Percentiles rank a stretch among this genome's conserved stretches.
Conservation (phyloP, 2,329 filamentous ascomycete genomes). For the Coleophoma crateriformis region DNA sequence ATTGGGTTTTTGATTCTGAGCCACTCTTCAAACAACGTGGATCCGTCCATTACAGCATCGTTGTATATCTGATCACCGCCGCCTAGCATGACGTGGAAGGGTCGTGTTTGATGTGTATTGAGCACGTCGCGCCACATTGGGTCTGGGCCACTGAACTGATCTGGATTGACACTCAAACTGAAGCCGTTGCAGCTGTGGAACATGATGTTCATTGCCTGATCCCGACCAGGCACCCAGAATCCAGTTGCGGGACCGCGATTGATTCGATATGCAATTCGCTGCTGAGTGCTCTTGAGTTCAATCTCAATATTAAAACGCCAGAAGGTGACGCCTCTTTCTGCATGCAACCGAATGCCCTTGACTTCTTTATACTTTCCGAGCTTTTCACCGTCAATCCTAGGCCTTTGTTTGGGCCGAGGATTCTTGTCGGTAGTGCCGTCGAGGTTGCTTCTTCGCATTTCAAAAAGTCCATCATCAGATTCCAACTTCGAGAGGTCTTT, state of each 20-base stretch:
- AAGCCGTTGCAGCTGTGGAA: conserved; percentile 98
- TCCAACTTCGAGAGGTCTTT: conserved; percentile 76
- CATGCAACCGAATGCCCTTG: conserved; percentile 73
- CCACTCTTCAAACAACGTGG: conserved; percentile 77
- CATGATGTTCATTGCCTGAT: conserved; percentile 95
- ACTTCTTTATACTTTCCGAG: conserved; percentile 78
- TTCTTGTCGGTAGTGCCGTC: conserved; percentile 45
- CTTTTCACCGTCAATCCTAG: conserved; percentile 70
- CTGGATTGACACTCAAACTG: conserved; percentile 69
- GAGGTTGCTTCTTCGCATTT: conserved; percentile 52
- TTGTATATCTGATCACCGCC: conserved; percentile 98
- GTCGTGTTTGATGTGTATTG: conserved; percentile 82
- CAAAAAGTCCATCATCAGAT: conserved; percentile 77
- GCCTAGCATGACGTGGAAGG: conserved; percentile 97
- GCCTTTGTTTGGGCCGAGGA: conserved; percentile 47
- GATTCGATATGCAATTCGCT: conserved; percentile 91
- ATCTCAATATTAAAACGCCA: conserved; percentile 97
- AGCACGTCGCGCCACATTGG: conserved; percentile 95
- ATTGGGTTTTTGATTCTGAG: conserved; percentile 71
- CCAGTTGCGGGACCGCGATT: conserved; percentile 83
- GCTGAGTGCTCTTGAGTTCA: conserved; percentile 71
- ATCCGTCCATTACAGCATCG: conserved; percentile 73
- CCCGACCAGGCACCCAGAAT: conserved; percentile 88
- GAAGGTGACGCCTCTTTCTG: conserved; percentile 84
- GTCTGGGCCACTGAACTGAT: conserved; percentile 85